Conservation (phyloP, 2,329 filamentous ascomycete species). For the Stenocarpella maydis region DNA sequence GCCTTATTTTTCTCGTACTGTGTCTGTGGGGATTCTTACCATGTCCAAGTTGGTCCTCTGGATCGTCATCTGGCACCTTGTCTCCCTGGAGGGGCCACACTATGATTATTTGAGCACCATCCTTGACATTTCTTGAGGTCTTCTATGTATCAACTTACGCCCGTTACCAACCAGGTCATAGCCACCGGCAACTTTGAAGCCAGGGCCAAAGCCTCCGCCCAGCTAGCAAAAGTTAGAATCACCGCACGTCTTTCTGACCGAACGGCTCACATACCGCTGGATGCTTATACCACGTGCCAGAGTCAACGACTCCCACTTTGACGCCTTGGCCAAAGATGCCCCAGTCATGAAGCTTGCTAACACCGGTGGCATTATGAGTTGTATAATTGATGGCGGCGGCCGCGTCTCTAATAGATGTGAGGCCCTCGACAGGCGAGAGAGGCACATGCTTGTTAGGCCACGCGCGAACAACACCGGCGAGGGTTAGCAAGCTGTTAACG, state of each 20-base stretch:
- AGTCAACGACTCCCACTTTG: constrained; percentile 26
- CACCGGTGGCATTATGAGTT: constrained; percentile 25
- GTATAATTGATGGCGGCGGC: constrained; percentile 15
- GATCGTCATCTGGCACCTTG: constrained; percentile 9
- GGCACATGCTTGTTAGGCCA: constrained; percentile 32
- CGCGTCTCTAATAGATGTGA: neutral
- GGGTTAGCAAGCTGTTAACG: constrained; percentile 45
- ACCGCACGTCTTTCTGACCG: neutral
- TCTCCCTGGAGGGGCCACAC: neutral
- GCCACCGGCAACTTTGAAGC: constrained; percentile 6
- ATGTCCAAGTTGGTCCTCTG: constrained; percentile 9
- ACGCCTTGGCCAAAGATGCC: constrained; percentile 25
- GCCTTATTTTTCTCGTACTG: neutral
- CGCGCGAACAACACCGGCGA: constrained; percentile 41
- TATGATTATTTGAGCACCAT: neutral
- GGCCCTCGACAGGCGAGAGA: constrained; percentile 11
- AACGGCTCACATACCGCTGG: constrained; percentile 1
- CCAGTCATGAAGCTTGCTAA: constrained; percentile 24
- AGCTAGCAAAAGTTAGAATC: neutral
- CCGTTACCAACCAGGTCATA: constrained; percentile 18
- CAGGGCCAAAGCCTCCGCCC: constrained; percentile 11
- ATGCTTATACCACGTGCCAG: constrained; percentile 27
- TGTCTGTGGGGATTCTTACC: neutral
- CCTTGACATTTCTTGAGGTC: neutral
- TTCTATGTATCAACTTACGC: neutral